Conservation (phyloP, 176 grass and related monocot genomes). For the Oryza punctata region DNA sequence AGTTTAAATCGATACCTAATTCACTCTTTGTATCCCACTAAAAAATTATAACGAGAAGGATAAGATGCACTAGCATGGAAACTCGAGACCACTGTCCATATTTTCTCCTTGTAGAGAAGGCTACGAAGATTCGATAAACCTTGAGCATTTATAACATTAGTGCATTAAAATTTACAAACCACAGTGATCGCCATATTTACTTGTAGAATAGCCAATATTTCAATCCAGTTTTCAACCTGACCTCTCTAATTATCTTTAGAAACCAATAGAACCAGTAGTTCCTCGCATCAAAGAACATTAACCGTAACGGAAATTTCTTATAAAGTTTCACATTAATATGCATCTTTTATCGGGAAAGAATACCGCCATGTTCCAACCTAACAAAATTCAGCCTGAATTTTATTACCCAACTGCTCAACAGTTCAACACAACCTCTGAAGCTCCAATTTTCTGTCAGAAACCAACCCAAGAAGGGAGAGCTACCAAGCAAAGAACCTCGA, state of each 20-base stretch:
- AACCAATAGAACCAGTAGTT: background rate
- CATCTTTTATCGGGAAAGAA: background rate
- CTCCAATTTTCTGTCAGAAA: background rate
- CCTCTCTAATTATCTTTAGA: background rate
- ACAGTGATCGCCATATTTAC: background rate
- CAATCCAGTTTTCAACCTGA: background rate
- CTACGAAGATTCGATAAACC: background rate
- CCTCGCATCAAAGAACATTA: background rate
- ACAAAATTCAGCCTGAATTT: background rate
- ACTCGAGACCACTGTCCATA: background rate
- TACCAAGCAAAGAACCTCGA: background rate
- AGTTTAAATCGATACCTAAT: background rate
- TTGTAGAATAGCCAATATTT: background rate
- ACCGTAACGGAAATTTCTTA: constrained; percentile 23
- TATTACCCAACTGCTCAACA: background rate
- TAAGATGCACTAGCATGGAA: background rate
- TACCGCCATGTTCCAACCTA: background rate
- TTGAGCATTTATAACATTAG: constrained; percentile 9
- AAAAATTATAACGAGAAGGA: constrained; percentile 3
- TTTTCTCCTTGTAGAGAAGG: background rate
- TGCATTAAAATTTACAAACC: background rate
- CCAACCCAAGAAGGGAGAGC: background rate
- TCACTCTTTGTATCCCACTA: background rate
- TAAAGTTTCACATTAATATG: background rate
- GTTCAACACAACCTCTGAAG: background rate